Evolutionary conservation across 164 flowering plant species (phyloP).

Genomic region (Nymphaea thermarum): DNA sequence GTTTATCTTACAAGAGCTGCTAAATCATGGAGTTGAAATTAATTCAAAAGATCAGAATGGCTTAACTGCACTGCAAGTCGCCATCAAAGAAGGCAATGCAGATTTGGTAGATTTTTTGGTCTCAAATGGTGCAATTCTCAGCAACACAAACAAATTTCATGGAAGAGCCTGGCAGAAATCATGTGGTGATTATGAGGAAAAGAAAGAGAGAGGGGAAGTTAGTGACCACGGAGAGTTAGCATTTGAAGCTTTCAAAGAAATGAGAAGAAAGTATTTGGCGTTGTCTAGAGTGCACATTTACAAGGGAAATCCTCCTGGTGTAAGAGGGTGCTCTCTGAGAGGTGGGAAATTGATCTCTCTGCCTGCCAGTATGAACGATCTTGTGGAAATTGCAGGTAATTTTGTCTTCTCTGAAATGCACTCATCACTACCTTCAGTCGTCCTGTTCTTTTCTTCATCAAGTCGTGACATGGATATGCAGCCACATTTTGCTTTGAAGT

Average conservation of each 20-base stretch:
- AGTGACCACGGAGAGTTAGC: slow-evolving; percentile 9
- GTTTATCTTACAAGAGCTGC: slow-evolving; percentile 45
- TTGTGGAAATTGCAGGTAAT: slow-evolving; percentile 66
- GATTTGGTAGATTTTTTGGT: slow-evolving; percentile 57
- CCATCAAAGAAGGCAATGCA: slow-evolving; percentile 36
- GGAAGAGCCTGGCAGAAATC: neutral
- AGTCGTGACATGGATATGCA: too few relatives aligned
- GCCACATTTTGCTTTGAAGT: too few relatives aligned
- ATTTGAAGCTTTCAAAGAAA: slow-evolving; percentile 20
- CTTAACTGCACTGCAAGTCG: slow-evolving; percentile 46
- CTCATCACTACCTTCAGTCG: too few relatives aligned
- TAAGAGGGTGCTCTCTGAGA: slow-evolving; percentile 26
- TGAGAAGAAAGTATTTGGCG: slow-evolving; percentile 6
- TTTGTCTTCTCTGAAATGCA: neutral
- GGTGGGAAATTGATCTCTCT: slow-evolving; percentile 57
- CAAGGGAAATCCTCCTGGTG: slow-evolving; percentile 54
- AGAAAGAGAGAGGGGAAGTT: neutral
- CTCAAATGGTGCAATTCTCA: slow-evolving; percentile 50
- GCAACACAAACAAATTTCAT: neutral
- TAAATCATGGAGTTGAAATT: slow-evolving; percentile 47
- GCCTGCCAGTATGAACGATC: slow-evolving; percentile 58
- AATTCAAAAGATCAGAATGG: slow-evolving; percentile 46
- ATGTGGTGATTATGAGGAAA: neutral
- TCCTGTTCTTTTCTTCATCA: too few relatives aligned
- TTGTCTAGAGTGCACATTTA: slow-evolving; percentile 55